Base-by-base conservation (phyloP, 2,329 filamentous ascomycete species). In the Colletotrichum graminicola region DNA sequence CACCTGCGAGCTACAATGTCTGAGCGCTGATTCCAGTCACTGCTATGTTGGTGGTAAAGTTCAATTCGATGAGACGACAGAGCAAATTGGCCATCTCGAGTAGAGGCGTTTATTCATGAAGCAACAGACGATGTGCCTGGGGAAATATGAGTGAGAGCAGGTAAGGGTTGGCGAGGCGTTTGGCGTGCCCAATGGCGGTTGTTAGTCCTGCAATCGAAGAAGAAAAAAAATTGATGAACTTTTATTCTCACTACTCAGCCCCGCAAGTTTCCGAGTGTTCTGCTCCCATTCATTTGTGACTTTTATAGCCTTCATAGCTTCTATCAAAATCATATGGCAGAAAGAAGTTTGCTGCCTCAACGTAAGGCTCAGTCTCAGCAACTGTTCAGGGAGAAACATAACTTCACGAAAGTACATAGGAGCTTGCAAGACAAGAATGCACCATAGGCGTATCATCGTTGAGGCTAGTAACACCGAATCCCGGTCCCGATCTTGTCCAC, bases 131-230 rank as follows among this genome's bases (percentile, higher is more conserved):
- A 52, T 6, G 8, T 16, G 56, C 23, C 3, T 32, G 11, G 3
- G 16, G 12, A 29, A 18, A 18, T 14, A 7, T 6, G 43, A 23
- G 7, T 6, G 34, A 49, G 11, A 54, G 16, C 14, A 64, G 34
- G 23, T 45, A 39, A 41, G 39, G 60, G 43, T 34, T n/a, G 67
- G 67, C 69, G 47, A 61, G 69, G 69, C 69, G 69, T 72, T 51
- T 39, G 69, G 68, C 41, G 51, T 68, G 59, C 60, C 32, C 52
- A 52, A 52, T n/a, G 39, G 18, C 26, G 49, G 18, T 32, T 26
- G 36, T 2, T 41, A 41, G n/a, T 39, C 12, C 34, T 21, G 18
- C 21, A 16, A 11, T 36, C 6, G 21, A 39, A 7, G n/a, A 57
- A 11, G 10, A 18, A 41, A 8, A 39, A 34, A 14, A 18, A 41